These are phyloP conservation scores for Cyclotella cryptica DNA, from an alignment of 108 stramenopile species.

Conservation along the genomic window DNA sequence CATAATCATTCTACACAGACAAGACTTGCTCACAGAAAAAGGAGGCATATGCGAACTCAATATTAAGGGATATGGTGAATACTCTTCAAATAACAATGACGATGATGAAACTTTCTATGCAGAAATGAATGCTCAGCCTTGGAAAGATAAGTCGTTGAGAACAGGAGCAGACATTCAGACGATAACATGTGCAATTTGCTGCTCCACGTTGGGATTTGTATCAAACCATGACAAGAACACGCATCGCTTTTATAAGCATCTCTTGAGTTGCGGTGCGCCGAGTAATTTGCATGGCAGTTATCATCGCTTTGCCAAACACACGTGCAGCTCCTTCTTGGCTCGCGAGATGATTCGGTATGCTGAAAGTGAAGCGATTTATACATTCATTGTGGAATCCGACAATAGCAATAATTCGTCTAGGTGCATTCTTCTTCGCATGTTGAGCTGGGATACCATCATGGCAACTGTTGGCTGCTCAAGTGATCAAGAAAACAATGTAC, in stretches of 20 bases:
- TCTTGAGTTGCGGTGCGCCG: slow-evolving; percentile 47
- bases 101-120: not conserved
- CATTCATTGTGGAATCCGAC: slow-evolving; percentile 62
- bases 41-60: slow-evolving; percentile 51
- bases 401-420: slow-evolving; percentile 26
- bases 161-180: slow-evolving; percentile 9
- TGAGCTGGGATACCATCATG: slow-evolving; percentile 80
- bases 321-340: slow-evolving; percentile 71
- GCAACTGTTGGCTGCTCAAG: slow-evolving; percentile 28
- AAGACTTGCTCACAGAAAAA: slow-evolving; percentile 42
- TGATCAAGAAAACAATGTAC: slow-evolving; percentile 12
- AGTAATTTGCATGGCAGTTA: not conserved
- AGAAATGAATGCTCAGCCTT: slow-evolving; percentile 18
- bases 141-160: slow-evolving; percentile 47
- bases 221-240: slow-evolving; percentile 61
- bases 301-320: slow-evolving; percentile 29
- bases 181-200: slow-evolving; percentile 58
- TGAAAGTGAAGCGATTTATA: slow-evolving; percentile 80
- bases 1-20: slow-evolving; percentile 62
- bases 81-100: slow-evolving; percentile 15
- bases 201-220: slow-evolving; percentile 71
- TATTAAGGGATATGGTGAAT: slow-evolving; percentile 67
- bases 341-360: slow-evolving; percentile 86
- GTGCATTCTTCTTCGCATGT: slow-evolving; percentile 67
- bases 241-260: slow-evolving; percentile 80